Percentiles rank a stretch among this genome's conserved stretches.
phyloP scores from a whole-genome alignment of 2,329 filamentous ascomycete species.

The Aspergillus viridinutans region DNA sequence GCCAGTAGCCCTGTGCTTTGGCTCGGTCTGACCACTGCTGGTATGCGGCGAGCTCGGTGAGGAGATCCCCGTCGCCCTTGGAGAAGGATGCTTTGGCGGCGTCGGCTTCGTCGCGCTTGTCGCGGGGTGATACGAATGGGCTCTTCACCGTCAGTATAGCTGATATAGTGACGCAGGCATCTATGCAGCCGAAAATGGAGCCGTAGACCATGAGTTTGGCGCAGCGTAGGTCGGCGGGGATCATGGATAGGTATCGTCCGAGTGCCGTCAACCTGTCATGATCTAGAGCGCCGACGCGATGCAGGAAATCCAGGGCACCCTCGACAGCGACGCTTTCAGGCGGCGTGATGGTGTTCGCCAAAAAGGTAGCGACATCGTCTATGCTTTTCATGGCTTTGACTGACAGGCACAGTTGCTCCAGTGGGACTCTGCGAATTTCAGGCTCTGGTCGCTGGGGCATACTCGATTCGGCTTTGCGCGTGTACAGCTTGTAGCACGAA shows the following conservation, averaged over 20 bases:
- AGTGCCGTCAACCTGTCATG: slow-evolving; percentile 84
- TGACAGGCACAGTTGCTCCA: slow-evolving; percentile 91
- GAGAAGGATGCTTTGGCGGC: slow-evolving; percentile 71
- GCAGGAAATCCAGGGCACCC: slow-evolving; percentile 72
- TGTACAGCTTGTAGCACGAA: slow-evolving; percentile 93
- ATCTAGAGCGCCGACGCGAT: slow-evolving; percentile 83
- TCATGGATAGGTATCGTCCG: slow-evolving; percentile 88
- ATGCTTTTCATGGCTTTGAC: slow-evolving; percentile 89
- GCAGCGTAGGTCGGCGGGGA: slow-evolving; percentile 87
- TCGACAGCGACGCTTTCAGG: slow-evolving; percentile 82
- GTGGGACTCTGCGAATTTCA: slow-evolving; percentile 85
- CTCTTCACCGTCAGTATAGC: slow-evolving; percentile 85
- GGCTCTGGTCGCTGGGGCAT: slow-evolving; percentile 89
- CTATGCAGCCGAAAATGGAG: slow-evolving; percentile 86
- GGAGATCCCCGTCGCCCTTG: slow-evolving; percentile 74
- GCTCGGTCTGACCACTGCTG: slow-evolving; percentile 73
- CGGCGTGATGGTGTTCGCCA: slow-evolving; percentile 82
- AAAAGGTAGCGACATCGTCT: slow-evolving; percentile 72
- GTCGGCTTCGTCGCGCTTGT: slow-evolving; percentile 77
- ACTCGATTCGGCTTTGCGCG: slow-evolving; percentile 71
- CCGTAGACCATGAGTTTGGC: slow-evolving; percentile 95
- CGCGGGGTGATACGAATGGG: slow-evolving; percentile 79
- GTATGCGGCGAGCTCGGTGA: slow-evolving; percentile 82
- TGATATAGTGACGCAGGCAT: slow-evolving; percentile 82
- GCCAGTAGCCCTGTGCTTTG: slow-evolving; percentile 42